These are phyloP conservation scores for Ophiocordyceps unilateralis DNA, from an alignment of 2,329 filamentous ascomycete species.

Conservation along the genomic window DNA sequence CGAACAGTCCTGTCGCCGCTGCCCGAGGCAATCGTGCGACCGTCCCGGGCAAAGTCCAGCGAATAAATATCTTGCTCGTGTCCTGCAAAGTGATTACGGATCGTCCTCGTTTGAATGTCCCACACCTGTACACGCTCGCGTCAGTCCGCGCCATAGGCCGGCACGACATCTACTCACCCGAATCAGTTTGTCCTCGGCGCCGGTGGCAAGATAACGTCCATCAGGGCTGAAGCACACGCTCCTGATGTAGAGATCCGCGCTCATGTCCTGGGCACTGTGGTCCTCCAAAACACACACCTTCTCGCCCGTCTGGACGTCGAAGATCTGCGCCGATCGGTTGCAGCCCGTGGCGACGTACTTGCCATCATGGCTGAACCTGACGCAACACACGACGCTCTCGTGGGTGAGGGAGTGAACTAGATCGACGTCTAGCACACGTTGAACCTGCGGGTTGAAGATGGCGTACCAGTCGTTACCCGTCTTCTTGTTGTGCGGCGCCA, in stretches of 20 bases:
- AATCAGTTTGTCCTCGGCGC: constrained; percentile 95
- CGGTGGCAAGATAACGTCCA: constrained; percentile 82
- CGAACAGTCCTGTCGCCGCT: constrained; percentile 89
- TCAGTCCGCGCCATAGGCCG: neutral
- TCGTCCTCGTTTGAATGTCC: constrained; percentile 72
- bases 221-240: constrained; percentile 98
- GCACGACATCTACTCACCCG: constrained; percentile 40
- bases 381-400: constrained; percentile 95
- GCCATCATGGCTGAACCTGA: constrained; percentile 88
- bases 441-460: constrained; percentile 86
- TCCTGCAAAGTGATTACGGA: constrained; percentile 85
- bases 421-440: constrained; percentile 80
- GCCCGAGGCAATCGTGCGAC: constrained; percentile 85
- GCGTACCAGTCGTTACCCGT: constrained; percentile 87
- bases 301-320: constrained; percentile 73
- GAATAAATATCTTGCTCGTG: constrained; percentile 99
- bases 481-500: constrained; percentile 77
- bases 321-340: constrained; percentile 98
- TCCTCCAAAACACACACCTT: constrained; percentile 86
- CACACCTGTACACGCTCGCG: constrained; percentile 47
- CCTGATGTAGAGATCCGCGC: constrained; percentile 87
- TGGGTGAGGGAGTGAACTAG: constrained; percentile 84
- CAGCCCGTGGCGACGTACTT: constrained; percentile 94
- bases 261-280: constrained; percentile 59
- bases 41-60: constrained; percentile 84